These are phyloP conservation scores for Ustilago tritici DNA, from an alignment of 1,284 basidiomycete species.

Conservation along the genomic window DNA sequence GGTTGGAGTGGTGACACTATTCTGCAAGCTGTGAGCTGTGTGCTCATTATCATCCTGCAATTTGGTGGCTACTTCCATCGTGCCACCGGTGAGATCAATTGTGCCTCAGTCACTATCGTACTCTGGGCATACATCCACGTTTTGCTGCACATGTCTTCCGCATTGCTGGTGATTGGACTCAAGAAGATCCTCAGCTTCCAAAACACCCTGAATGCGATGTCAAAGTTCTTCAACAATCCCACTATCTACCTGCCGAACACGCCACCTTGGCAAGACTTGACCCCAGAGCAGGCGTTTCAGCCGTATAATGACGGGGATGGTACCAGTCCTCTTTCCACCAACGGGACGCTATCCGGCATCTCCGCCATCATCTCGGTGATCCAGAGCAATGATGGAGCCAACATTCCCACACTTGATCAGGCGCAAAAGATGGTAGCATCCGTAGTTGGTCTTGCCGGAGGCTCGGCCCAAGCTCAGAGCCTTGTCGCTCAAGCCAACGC, in stretches of 20 bases:
- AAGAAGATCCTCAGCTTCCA: conserved; percentile 45
- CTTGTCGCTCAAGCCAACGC: conserved; percentile 16
- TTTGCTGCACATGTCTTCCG: conserved; percentile 44
- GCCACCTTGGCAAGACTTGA: conserved; percentile 16
- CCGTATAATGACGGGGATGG: conserved; percentile 10
- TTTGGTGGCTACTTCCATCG: conserved; percentile 49
- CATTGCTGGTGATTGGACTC: conserved; percentile 43
- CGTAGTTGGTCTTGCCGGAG: conserved; percentile 30
- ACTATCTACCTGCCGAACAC: conserved; percentile 25
- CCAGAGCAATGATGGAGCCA: conserved; percentile 38
- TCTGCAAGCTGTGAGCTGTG: conserved; percentile 31
- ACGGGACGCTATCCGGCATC: conserved; percentile 23
- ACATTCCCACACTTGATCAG: conserved; percentile 23
- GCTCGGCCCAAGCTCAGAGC: not conserved
- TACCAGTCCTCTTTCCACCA: conserved; percentile 17
- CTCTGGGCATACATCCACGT: conserved; percentile 48
- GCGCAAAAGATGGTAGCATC: conserved; percentile 27
- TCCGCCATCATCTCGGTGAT: conserved; percentile 38
- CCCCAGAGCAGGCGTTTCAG: conserved; percentile 5
- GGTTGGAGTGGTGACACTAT: conserved; percentile 46
- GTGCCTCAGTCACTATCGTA: conserved; percentile 23
- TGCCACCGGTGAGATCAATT: conserved; percentile 29
- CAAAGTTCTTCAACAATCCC: conserved; percentile 17
- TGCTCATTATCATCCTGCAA: conserved; percentile 45
- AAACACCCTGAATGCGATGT: conserved; percentile 39